Conservation (phyloP, 1,284 basidiomycete genomes). For the Cutaneotrichosporon cavernicola region DNA sequence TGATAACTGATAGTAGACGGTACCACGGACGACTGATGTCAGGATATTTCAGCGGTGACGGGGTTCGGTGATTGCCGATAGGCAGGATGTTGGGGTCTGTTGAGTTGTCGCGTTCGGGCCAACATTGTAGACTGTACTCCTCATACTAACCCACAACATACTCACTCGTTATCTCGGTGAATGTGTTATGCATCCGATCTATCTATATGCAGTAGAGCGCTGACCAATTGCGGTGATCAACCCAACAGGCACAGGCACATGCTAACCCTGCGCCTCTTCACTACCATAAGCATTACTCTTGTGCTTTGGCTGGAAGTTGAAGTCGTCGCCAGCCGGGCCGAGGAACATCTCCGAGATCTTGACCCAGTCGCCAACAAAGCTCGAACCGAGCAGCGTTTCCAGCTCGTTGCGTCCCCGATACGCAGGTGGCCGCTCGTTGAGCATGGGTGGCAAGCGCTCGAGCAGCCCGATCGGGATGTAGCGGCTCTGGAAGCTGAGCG, state of each 20-base stretch:
- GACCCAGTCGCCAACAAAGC: conserved; percentile 87
- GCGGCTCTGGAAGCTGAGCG: conserved; percentile 89
- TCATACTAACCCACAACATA: not conserved
- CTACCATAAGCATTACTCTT: conserved; percentile 65
- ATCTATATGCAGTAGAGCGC: not conserved
- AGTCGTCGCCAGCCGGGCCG: conserved; percentile 66
- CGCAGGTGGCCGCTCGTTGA: conserved; percentile 87
- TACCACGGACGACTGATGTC: no score
- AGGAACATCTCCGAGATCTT: conserved; percentile 93
- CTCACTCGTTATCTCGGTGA: not conserved
- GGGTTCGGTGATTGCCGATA: not conserved
- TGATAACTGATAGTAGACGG: no score
- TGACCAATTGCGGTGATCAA: not conserved
- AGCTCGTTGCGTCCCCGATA: conserved; percentile 84
- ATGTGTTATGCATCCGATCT: not conserved
- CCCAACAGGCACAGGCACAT: not conserved
- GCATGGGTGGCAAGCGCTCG: conserved; percentile 73
- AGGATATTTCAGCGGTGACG: not conserved
- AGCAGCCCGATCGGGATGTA: conserved; percentile 91
- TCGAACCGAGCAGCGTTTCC: conserved; percentile 79
- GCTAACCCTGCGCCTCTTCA: conserved; percentile 57
- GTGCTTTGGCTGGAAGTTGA: conserved; percentile 71
- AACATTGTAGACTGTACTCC: not conserved
- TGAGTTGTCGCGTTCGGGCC: no score
- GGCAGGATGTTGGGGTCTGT: no score